A percentile compares a stretch with the other conserved stretches of the same genome.
Evolutionary conservation across 352 stramenopile species (phyloP).

Genomic region (Globisporangium middletonii): DNA sequence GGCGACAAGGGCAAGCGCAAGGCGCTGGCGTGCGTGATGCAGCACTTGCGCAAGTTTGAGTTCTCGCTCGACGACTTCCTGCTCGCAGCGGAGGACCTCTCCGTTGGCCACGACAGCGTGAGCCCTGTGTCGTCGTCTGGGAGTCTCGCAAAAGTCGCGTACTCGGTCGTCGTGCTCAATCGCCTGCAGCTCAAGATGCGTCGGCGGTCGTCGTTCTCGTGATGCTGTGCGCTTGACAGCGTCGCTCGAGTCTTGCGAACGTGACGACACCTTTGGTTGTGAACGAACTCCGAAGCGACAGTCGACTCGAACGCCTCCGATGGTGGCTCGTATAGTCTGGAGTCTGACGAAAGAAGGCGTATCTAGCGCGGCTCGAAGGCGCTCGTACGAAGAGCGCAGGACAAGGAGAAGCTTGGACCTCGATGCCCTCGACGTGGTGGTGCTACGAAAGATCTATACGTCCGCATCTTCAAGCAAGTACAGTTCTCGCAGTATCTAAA

Average conservation of each 20-base stretch:
- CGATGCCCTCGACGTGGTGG: no score
- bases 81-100: constrained; percentile 49
- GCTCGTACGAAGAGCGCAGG: no score
- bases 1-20: constrained; percentile 70
- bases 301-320: no score
- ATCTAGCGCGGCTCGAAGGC: no score
- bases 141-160: constrained; percentile 4
- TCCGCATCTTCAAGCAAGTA: no score
- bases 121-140: neutral
- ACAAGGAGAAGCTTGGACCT: no score
- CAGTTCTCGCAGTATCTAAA: neutral
- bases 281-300: no score
- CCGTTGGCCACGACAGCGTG: constrained; percentile 10
- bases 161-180: constrained; percentile 29
- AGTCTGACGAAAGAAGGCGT: no score
- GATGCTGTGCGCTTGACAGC: neutral
- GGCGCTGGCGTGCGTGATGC: constrained; percentile 62
- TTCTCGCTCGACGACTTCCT: constrained; percentile 77
- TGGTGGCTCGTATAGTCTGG: no score
- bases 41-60: constrained; percentile 78
- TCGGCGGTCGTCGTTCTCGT: constrained; percentile 47
- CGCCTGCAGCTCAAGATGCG: constrained; percentile 53
- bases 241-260: no score
- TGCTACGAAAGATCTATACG: no score
- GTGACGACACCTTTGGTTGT: no score